Percentiles rank a stretch among this genome's conserved stretches.
Conservation (phyloP, 805 yeast species). For the Candida loeiensis region DNA sequence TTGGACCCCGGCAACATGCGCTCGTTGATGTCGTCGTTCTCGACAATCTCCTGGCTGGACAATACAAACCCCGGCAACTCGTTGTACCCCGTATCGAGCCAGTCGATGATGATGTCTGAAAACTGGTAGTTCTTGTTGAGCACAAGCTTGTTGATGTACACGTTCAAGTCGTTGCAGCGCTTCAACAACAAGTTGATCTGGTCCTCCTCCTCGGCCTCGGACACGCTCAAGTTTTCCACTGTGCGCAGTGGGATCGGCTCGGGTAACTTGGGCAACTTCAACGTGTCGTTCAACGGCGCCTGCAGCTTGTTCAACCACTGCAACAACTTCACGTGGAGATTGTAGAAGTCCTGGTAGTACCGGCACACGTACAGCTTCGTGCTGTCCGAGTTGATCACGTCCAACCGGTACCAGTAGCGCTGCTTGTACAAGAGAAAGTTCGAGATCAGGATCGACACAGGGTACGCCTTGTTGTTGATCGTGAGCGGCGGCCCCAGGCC, state of each 20-base stretch:
- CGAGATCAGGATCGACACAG: slow-evolving; percentile 34
- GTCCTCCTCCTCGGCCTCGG: slow-evolving; percentile 9
- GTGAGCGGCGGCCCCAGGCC: slow-evolving; percentile 20
- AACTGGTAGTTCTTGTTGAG: slow-evolving; percentile 28
- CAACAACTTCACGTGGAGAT: slow-evolving; percentile 37
- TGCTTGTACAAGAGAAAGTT: slow-evolving; percentile 40
- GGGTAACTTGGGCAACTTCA: slow-evolving; percentile 41
- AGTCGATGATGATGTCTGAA: slow-evolving; percentile 23
- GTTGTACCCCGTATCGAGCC: slow-evolving; percentile 25
- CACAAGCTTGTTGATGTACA: slow-evolving; percentile 35
- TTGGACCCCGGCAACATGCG: slow-evolving; percentile 17
- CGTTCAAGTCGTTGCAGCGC: slow-evolving; percentile 39
- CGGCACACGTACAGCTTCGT: slow-evolving; percentile 41
- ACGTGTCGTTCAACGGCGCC: slow-evolving; percentile 7
- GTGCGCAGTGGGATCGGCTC: slow-evolving; percentile 42
- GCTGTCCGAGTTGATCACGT: slow-evolving; percentile 33
- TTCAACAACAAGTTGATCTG: slow-evolving; percentile 23
- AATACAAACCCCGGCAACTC: slow-evolving; percentile 23
- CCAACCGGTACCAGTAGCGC: slow-evolving; percentile 52
- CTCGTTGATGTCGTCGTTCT: slow-evolving; percentile 22
- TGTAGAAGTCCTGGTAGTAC: slow-evolving; percentile 50
- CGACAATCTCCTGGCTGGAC: slow-evolving; percentile 6
- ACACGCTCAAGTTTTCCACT: slow-evolving; percentile 14
- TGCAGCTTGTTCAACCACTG: slow-evolving; percentile 15
- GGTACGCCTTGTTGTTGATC: slow-evolving; percentile 30